Base-by-base conservation (phyloP, 2,329 filamentous ascomycete genomes). In the Hypoxylon rubiginosum region DNA sequence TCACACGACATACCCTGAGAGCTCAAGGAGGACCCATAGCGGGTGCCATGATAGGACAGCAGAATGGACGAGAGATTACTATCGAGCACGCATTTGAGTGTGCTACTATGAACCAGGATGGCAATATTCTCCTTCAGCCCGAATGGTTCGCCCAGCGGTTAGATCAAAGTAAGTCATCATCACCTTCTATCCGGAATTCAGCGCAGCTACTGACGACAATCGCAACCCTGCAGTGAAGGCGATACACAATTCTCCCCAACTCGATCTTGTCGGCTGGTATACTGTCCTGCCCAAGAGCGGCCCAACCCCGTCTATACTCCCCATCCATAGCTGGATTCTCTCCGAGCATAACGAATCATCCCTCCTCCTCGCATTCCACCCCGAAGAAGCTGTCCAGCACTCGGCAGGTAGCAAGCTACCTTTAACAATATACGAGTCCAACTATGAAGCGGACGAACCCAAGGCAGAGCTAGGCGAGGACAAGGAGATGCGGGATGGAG, bases 41-140 rank as follows among this genome's bases (percentile, higher is more conserved):
- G 2, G 96, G 96, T 61, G 94, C 91, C 56, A 85, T 99, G n/a
- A 82, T 99, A 5, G 96, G 96, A 15, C 92, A 96, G 76, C 94
- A 97, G 73, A 92, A 93, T 83, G 95, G 95, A 19, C 91, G 93
- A 62, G 90, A 95, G 74, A 91, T 97, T 73, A 97, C 93, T 9
- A 90, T 97, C 71, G 95, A 98, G 79, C 91, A 97, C 82, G 94
- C 93, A 3, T 98, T 97, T 76, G 94, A 97, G 76, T 93, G 92
- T 78, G 88, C 91, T 67, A 82, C 88, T 0, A 76, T 78, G 32
- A 78, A 81, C 13, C 76, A 83, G 0, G 83, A 89, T 46, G 88
- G 86, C 32, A 83, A 89, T 48, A 84, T 89, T 45, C 78, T 88
- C 32, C 81, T 97, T 8, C 87, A 94, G 70, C 79, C 85, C 58